Evolutionary conservation across 768 basidiomycete species (phyloP).

Genomic region (Macrolepiota fuliginosa): DNA sequence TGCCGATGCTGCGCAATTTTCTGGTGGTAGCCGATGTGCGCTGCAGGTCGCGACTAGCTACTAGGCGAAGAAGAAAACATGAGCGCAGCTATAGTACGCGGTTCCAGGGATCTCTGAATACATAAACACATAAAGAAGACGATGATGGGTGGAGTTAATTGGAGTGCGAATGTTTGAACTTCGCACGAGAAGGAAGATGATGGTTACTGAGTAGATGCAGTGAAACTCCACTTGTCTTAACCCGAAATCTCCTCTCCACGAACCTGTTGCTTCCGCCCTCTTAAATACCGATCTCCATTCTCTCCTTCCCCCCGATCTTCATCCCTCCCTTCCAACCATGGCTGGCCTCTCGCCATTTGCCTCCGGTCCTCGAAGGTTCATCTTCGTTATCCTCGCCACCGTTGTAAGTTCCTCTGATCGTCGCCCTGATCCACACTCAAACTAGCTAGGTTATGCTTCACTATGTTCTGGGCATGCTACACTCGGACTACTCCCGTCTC

Average conservation of each 20-base stretch:
- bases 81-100: neutral
- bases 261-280: slow-evolving; percentile 3
- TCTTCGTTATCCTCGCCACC: slow-evolving; percentile 43
- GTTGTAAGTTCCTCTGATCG: slow-evolving; percentile 36
- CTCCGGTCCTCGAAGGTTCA: slow-evolving; percentile 52
- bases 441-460: slow-evolving; percentile 49
- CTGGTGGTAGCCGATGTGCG: neutral
- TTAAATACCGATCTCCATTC: slow-evolving; percentile 10
- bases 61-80: neutral
- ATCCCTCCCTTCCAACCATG: slow-evolving; percentile 16
- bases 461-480: slow-evolving; percentile 49
- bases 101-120: neutral
- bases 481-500: slow-evolving; percentile 45
- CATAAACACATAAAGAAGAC: too few species aligned
- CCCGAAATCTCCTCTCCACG: slow-evolving; percentile 13
- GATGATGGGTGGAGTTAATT: neutral
- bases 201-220: slow-evolving; percentile 3
- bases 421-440: neutral
- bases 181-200: slow-evolving; percentile 10
- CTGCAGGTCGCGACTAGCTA: too few species aligned
- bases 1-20: neutral
- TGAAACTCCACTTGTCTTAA: slow-evolving; percentile 14
- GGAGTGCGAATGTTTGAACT: neutral
- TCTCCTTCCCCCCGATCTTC: neutral
- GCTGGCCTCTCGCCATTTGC: slow-evolving; percentile 17